phyloP scores from a whole-genome alignment of 768 basidiomycete genomes.

The Tulasnella sp. region DNA sequence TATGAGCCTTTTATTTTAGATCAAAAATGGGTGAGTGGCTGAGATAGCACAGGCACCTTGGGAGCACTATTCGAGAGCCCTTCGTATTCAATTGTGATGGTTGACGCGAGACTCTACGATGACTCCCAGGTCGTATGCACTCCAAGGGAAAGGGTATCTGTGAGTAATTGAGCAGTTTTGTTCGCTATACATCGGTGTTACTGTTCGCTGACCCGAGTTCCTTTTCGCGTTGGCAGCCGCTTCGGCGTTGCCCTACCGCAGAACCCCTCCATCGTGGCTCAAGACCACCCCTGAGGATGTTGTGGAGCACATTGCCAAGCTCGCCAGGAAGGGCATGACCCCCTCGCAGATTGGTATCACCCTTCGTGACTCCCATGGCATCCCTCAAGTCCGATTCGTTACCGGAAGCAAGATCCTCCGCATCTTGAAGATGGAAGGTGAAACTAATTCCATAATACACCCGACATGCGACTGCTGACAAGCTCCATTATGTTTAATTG shows the following conservation, averaged over 20 bases:
- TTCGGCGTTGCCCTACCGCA: constrained; percentile 95
- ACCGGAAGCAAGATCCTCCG: constrained; percentile 99
- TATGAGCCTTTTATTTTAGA: background rate
- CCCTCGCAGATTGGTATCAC: constrained; percentile 97
- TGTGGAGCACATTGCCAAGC: constrained; percentile 91
- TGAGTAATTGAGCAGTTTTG: constrained; percentile 41
- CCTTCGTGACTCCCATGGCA: constrained; percentile 95
- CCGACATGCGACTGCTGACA: constrained; percentile 25
- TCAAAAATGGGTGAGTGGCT: constrained; percentile 12
- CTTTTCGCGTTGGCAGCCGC: constrained; percentile 43
- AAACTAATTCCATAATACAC: constrained; percentile 27
- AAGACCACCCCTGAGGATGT: constrained; percentile 94
- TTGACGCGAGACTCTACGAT: constrained; percentile 14
- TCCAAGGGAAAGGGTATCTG: constrained; percentile 99
- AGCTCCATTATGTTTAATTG: too few species aligned
- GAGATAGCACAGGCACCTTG: background rate
- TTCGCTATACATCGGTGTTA: background rate
- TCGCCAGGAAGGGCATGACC: constrained; percentile 94
- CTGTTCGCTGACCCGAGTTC: background rate
- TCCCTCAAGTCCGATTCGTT: constrained; percentile 96
- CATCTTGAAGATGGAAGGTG: constrained; percentile 91
- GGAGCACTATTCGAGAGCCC: constrained; percentile 5
- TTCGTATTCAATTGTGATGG: constrained; percentile 6
- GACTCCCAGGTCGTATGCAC: constrained; percentile 77
- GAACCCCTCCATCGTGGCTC: constrained; percentile 90